A percentile compares a stretch with the other conserved stretches of the same genome.
These are phyloP conservation scores for Kuraishia cidri DNA, from an alignment of 805 yeast genomes.

Conservation along the genomic window DNA sequence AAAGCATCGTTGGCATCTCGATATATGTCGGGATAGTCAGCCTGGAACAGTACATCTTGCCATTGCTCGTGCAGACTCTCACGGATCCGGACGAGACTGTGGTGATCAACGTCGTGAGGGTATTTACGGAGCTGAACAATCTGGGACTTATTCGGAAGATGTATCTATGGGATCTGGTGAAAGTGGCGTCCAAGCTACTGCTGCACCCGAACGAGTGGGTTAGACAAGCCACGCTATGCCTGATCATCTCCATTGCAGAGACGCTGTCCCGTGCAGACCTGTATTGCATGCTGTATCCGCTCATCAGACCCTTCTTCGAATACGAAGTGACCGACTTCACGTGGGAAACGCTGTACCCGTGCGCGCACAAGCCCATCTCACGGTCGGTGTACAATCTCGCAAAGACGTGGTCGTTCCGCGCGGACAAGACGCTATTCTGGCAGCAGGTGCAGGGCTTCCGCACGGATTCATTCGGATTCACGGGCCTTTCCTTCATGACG, in stretches of 20 bases:
- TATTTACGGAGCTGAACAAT: constrained; percentile 44
- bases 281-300: constrained; percentile 77
- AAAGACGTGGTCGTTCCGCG: constrained; percentile 62
- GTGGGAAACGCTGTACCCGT: constrained; percentile 58
- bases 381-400: constrained; percentile 56
- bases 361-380: constrained; percentile 60
- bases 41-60: constrained; percentile 81
- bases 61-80: constrained; percentile 74
- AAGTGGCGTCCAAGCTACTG: constrained; percentile 43
- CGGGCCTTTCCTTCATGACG: constrained; percentile 21
- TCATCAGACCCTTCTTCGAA: constrained; percentile 64
- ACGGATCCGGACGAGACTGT: constrained; percentile 81
- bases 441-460: constrained; percentile 29
- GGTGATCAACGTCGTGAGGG: constrained; percentile 56
- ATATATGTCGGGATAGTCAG: constrained; percentile 75
- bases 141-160: constrained; percentile 46
- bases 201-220: constrained; percentile 88
- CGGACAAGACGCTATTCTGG: constrained; percentile 76
- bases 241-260: constrained; percentile 54
- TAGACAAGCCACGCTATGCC: constrained; percentile 53
- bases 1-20: constrained; percentile 64
- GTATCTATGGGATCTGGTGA: constrained; percentile 46
- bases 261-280: constrained; percentile 68
- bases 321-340: constrained; percentile 66
- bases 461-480: constrained; percentile 37